Evolutionary conservation across 176 grass and related monocot genomes (phyloP), one percentile per base, ranked within the genome.

Genomic region (Ensete glaucum): DNA sequence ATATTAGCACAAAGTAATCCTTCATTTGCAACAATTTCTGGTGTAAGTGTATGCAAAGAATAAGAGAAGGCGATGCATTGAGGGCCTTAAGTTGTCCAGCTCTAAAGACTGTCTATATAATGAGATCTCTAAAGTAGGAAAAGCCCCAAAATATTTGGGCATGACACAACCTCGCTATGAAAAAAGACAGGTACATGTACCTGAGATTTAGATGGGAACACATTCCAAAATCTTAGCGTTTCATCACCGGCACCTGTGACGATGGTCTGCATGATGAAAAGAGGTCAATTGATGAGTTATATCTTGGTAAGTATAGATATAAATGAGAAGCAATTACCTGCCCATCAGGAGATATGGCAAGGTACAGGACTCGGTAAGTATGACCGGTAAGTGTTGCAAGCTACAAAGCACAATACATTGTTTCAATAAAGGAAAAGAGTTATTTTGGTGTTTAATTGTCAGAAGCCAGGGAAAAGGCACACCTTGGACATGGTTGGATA

Each of bases 401-500:
- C 96, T 99, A 70, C 84, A 89, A 81, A 88, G 55, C 71, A 17
- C 34, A 26, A 81, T 9, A 3, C 50, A 25, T 11, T 21, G 27
- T 23, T 10, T 66, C 20, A 64, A 10, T 51, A 82, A 55, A 17
- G 71, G 53, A 48, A 64, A 34, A 78, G 8, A 67, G 13, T 53
- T 69, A 59, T 55, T 14, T 6, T 73, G 15, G 80, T 64, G 74
- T 58, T 66, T 62, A 78, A 29, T 11, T 21, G 13, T 59, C 3
- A 59, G 9, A 16, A 10, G 11, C 68, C 49, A 19, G 29, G 25
- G 9, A 57, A 71, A 15, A 9, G 21, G 10, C 63, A 27, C 79
- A 99, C 96, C 91, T 99, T 99, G 19, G 96, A 91, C 96, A 99
- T 95, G 63, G 91, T 91, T 53, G 96, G 96, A 62, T 99, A 95